Conservation (phyloP, 768 basidiomycete species). For the Naganishia friedmannii region DNA sequence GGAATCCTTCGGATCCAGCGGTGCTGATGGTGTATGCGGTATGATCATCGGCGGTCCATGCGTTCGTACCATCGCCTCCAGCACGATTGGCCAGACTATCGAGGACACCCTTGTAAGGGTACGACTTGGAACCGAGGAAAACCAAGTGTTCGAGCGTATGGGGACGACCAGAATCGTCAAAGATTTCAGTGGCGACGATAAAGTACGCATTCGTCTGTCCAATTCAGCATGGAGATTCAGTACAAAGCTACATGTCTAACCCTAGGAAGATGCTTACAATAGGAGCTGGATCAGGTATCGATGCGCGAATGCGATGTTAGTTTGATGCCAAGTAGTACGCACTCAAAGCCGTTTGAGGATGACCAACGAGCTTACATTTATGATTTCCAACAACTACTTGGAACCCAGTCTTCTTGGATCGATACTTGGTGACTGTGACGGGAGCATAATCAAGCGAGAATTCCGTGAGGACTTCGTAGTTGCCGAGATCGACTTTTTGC, state of each 20-base stretch:
- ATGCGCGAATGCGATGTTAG: background rate
- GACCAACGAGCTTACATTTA: constrained; percentile 52
- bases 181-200: constrained; percentile 86
- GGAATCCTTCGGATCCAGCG: constrained; percentile 81
- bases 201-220: constrained; percentile 87
- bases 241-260: background rate
- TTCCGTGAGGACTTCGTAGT: constrained; percentile 77
- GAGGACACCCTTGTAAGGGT: constrained; percentile 92
- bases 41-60: constrained; percentile 79
- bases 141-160: constrained; percentile 93
- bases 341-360: too few relatives aligned
- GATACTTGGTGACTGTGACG: constrained; percentile 80
- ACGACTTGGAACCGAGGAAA: constrained; percentile 93
- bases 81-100: constrained; percentile 93
- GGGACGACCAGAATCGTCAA: constrained; percentile 89
- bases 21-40: constrained; percentile 95
- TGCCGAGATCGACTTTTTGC: constrained; percentile 57
- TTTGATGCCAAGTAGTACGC: background rate
- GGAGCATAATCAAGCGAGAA: constrained; percentile 76
- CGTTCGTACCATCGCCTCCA: constrained; percentile 61
- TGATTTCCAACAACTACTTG: constrained; percentile 87
- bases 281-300: background rate
- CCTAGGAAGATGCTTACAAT: constrained; percentile 36
- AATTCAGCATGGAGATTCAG: background rate
- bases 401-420: constrained; percentile 79